Base-by-base conservation (phyloP, 352 stramenopile species). In the Blastocystis sp. region DNA sequence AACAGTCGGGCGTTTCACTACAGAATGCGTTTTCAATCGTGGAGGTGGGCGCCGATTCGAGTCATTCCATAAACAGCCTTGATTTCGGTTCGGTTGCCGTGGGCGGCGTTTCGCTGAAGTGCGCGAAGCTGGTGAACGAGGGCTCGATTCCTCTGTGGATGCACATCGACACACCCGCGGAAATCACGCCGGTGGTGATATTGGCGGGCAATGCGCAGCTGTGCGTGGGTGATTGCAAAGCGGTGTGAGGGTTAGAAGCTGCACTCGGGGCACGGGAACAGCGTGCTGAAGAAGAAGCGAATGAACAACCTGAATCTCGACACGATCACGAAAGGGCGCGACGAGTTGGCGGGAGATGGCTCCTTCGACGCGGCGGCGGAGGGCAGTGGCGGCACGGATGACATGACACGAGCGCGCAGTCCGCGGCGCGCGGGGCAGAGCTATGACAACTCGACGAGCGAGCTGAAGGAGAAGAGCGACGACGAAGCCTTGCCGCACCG, bases 231-330 rank as follows among this genome's bases (percentile, higher is more conserved):
- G 0, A 24, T 74, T 7, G 10, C 11, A 69, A 14, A 28, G 11
- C 24, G 62, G 21, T 21, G 40, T 17, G 24, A 42, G 21, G 62
- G 11, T 17, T 64, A 64, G 52, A 81, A 24, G 6, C 28, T 64
- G 17, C 71, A 71, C 38, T 52, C 45, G 19, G 24, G 61, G 10
- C 40, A n/a, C 6, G 71, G 54, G 34, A 64, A 28, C 43, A 57
- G 43, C 28, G 54, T 57, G 21, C 45, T 21, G 34, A 34, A 84
- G n/a, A 62, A 84, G 34, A 84, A 84, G 38, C 40, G 57, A 7
- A 84, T 84, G 34, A 45, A 84, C 38, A 54, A 62, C 24, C 66
- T 84, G 74, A 84, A 84, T 48, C 52, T 84, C n/a, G 74, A 84
- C n/a, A 84, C 24, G 59, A 3, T 11, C 7, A 7, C 21, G 64